Conservation (phyloP, 177 flowering plant species). For the Vitis hybrid region DNA sequence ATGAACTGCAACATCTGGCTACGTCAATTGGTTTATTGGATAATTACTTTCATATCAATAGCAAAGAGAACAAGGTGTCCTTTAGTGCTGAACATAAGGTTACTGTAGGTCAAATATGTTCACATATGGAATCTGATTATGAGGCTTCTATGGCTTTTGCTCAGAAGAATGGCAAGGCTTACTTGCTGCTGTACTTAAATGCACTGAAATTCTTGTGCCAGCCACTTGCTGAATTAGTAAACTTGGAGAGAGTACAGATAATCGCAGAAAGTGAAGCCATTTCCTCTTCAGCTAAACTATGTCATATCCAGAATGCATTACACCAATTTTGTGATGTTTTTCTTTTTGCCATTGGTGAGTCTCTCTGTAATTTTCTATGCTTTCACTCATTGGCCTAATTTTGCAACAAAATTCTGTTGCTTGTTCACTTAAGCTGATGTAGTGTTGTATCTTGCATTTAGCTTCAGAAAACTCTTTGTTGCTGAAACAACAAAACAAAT, state of each 20-base stretch:
- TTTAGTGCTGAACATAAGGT: constrained; percentile 1
- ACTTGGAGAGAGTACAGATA: constrained; percentile 40
- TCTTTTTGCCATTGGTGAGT: constrained; percentile 45
- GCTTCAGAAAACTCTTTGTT: neutral
- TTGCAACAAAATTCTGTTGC: constrained; percentile 1
- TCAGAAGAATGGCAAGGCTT: constrained; percentile 25
- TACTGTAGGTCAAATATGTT: constrained; percentile 10
- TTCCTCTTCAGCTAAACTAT: constrained; percentile 23
- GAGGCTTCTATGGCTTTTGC: constrained; percentile 15
- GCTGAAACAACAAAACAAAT: neutral
- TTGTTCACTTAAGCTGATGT: neutral
- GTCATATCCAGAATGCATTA: constrained; percentile 46
- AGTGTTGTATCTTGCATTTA: neutral
- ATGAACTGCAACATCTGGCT: constrained; percentile 29
- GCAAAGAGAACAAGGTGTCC: constrained; percentile 14
- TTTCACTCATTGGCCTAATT: neutral
- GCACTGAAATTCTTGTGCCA: constrained; percentile 69
- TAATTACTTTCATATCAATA: constrained; percentile 26
- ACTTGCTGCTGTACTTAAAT: constrained; percentile 39
- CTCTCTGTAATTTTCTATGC: neutral
- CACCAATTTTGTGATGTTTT: constrained; percentile 44
- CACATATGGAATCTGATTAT: constrained; percentile 7
- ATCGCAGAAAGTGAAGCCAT: constrained; percentile 32
- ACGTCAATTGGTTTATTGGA: constrained; percentile 25
- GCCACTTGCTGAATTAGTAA: constrained; percentile 63